phyloP scores from a whole-genome alignment of 2,329 filamentous ascomycete genomes.

The Epicoccum sorghinum region DNA sequence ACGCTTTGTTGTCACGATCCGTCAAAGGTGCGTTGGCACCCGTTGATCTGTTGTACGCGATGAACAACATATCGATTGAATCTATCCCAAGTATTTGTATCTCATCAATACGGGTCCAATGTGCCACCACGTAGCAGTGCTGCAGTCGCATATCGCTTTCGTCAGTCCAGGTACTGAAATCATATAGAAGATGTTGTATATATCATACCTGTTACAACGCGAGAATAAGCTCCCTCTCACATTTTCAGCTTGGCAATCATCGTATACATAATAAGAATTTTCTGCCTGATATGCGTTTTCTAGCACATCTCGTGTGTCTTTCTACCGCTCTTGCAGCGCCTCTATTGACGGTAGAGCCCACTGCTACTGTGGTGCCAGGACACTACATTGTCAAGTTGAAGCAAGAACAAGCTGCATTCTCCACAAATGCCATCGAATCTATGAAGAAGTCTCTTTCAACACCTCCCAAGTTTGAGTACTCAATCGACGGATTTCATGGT shows the following conservation, averaged over 20 bases:
- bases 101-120: too few relatives aligned
- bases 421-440: slow-evolving; percentile 18
- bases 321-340: slow-evolving; percentile 47
- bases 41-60: too few relatives aligned
- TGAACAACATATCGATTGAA: too few relatives aligned
- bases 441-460: slow-evolving; percentile 26
- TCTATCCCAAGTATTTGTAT: too few relatives aligned
- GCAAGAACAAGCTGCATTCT: slow-evolving; percentile 29
- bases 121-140: not conserved
- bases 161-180: not conserved
- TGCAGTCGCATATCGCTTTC: not conserved
- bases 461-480: slow-evolving; percentile 39
- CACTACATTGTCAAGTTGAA: slow-evolving; percentile 56
- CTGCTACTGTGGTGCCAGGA: slow-evolving; percentile 38
- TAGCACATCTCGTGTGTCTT: slow-evolving; percentile 42
- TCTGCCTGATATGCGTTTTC: slow-evolving; percentile 36
- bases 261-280: not conserved
- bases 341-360: slow-evolving; percentile 39
- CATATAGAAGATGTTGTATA: not conserved
- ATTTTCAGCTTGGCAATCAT: not conserved
- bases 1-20: too few relatives aligned
- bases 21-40: too few relatives aligned
- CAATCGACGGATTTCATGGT: slow-evolving; percentile 45
- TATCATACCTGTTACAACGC: not conserved
- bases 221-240: not conserved